These are phyloP conservation scores for Penicillium sp. DNA, from an alignment of 2,329 filamentous ascomycete species.

Conservation along the genomic window DNA sequence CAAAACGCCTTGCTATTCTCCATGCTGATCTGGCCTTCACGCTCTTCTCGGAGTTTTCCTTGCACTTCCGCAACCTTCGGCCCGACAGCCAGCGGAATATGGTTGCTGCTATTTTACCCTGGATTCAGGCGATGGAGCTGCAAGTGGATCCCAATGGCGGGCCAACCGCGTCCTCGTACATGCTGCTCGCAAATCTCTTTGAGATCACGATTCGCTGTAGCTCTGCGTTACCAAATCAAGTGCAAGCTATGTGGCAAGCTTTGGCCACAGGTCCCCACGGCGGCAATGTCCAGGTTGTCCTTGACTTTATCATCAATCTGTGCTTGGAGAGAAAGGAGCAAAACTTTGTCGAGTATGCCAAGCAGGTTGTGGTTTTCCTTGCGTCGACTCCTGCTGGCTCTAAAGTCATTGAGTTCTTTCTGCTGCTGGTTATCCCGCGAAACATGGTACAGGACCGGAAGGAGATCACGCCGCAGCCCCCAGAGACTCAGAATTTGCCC, in stretches of 20 bases:
- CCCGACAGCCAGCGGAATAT: conserved; percentile 84
- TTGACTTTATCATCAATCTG: conserved; percentile 93
- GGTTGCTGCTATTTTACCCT: conserved; percentile 87
- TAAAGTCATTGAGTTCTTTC: conserved; percentile 88
- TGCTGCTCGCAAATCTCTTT: conserved; percentile 87
- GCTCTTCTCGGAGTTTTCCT: conserved; percentile 91
- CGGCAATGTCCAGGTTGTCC: conserved; percentile 86
- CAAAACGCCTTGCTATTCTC: conserved; percentile 78
- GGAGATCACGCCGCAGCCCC: conserved; percentile 55
- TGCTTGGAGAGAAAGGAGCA: conserved; percentile 93
- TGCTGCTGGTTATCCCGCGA: conserved; percentile 86
- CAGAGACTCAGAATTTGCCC: conserved; percentile 68
- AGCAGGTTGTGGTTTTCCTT: conserved; percentile 94
- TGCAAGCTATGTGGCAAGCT: conserved; percentile 95
- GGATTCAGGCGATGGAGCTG: conserved; percentile 91
- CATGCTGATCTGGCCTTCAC: conserved; percentile 86
- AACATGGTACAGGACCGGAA: conserved; percentile 96
- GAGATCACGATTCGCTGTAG: conserved; percentile 95
- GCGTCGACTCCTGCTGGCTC: conserved; percentile 79
- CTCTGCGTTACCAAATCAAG: conserved; percentile 84
- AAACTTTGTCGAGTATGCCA: conserved; percentile 96
- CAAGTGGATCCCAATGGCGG: conserved; percentile 87
- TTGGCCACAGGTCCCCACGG: conserved; percentile 86
- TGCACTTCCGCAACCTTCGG: conserved; percentile 83
- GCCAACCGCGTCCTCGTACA: conserved; percentile 85